Evolutionary conservation across 169 alveolate genomes (phyloP).

Genomic region (Besnoitia besnoiti): DNA sequence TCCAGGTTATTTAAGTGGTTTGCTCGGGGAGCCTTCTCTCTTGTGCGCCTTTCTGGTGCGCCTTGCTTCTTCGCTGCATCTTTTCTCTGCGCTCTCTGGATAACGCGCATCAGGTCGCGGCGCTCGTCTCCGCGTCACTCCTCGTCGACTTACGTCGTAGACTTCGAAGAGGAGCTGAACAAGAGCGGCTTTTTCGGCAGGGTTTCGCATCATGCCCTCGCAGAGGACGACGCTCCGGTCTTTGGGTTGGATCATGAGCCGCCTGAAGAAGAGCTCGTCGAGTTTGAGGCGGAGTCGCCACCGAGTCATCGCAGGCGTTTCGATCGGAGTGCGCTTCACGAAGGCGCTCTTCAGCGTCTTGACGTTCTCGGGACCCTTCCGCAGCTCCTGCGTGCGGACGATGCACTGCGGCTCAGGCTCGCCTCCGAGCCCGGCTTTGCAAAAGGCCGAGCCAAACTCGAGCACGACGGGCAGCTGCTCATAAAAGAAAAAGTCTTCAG

Average conservation of each 20-base stretch:
- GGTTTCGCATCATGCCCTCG: neutral
- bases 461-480: constrained; percentile 27
- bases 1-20: too few species aligned
- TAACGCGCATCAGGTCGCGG: too few species aligned
- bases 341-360: neutral
- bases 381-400: neutral
- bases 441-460: constrained; percentile 3
- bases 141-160: constrained; percentile 17
- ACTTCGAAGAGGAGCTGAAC: constrained; percentile 5
- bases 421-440: constrained; percentile 20
- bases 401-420: constrained; percentile 32
- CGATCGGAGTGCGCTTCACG: neutral
- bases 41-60: too few species aligned
- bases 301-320: neutral
- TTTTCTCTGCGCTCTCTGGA: too few species aligned
- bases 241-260: neutral
- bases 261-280: constrained; percentile 18
- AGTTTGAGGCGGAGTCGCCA: neutral
- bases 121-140: too few species aligned
- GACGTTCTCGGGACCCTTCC: neutral
- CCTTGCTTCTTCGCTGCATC: too few species aligned
- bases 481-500: neutral
- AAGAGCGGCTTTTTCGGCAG: neutral
- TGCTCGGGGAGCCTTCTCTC: too few species aligned
- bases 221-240: constrained; percentile 16